phyloP scores from a whole-genome alignment of 805 yeast species.

The Pichia sporocuriosa region DNA sequence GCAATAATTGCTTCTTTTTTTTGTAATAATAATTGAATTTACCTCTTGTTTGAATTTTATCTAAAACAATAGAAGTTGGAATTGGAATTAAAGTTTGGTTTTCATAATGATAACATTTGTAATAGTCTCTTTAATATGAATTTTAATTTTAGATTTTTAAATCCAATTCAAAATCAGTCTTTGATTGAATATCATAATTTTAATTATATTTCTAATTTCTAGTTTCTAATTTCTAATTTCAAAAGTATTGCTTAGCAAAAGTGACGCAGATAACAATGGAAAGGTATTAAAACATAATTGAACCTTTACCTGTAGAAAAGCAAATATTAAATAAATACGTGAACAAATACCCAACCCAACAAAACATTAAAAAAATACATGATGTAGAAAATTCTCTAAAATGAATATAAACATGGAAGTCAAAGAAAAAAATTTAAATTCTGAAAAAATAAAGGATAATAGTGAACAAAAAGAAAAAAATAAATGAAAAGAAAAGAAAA shows the following conservation, averaged over 20 bases:
- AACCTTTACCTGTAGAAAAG: constrained; percentile 4
- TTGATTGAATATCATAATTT: neutral
- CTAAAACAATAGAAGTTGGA: no score
- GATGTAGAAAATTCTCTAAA: neutral
- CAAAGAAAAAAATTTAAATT: no score
- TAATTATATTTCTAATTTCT: neutral
- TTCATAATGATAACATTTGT: no score
- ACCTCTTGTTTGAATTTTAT: no score
- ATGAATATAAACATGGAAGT: constrained; percentile 8
- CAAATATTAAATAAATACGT: constrained; percentile 1
- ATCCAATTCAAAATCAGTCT: neutral
- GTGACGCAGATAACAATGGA: constrained; percentile 1
- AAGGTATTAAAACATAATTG: neutral
- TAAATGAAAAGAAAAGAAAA: constrained; percentile 1
- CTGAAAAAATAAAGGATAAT: neutral
- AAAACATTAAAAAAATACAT: constrained; percentile 5
- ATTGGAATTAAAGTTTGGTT: no score
- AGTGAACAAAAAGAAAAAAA: neutral
- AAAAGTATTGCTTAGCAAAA: neutral
- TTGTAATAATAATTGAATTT: no score
- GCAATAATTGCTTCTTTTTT: no score
- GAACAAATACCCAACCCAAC: constrained; percentile 6
- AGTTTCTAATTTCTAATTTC: neutral
- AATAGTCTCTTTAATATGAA: no score
- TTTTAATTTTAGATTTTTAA: no score